phyloP scores from a whole-genome alignment of 495 filamentous ascomycete species.

The Aspergillus carlsbadensis region DNA sequence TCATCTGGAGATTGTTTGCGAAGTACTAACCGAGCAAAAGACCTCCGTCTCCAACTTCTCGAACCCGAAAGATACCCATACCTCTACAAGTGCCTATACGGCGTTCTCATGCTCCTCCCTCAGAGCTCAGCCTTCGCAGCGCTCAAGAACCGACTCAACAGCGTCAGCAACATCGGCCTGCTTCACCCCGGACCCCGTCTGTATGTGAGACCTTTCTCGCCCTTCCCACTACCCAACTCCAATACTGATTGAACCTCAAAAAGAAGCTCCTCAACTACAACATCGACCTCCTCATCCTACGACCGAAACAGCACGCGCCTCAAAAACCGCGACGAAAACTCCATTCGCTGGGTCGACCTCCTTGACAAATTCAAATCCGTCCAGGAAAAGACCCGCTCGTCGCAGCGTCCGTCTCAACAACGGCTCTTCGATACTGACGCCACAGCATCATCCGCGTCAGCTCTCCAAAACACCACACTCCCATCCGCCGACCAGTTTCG shows the following conservation, averaged over 20 bases:
- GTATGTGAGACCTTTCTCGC: slow-evolving; percentile 53
- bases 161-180: slow-evolving; percentile 94
- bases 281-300: slow-evolving; percentile 27
- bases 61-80: slow-evolving; percentile 96
- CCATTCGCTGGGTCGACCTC: slow-evolving; percentile 87
- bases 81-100: slow-evolving; percentile 97
- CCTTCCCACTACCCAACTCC: neutral
- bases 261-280: slow-evolving; percentile 13
- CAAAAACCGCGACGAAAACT: slow-evolving; percentile 79
- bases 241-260: slow-evolving; percentile 7
- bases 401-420: slow-evolving; percentile 44
- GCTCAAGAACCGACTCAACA: slow-evolving; percentile 94
- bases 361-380: slow-evolving; percentile 93
- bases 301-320: slow-evolving; percentile 71
- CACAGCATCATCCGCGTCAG: slow-evolving; percentile 20
- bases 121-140: slow-evolving; percentile 97
- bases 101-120: slow-evolving; percentile 94
- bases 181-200: slow-evolving; percentile 80
- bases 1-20: too few species aligned
- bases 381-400: slow-evolving; percentile 72
- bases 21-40: slow-evolving; percentile 44
- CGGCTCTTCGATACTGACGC: slow-evolving; percentile 29
- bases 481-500: slow-evolving; percentile 34
- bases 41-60: slow-evolving; percentile 94
- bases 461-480: slow-evolving; percentile 26